Evolutionary conservation across 306 rosid species (phyloP), one percentile per base, ranked within the genome.

Genomic region (Canavalia ensiformis): DNA sequence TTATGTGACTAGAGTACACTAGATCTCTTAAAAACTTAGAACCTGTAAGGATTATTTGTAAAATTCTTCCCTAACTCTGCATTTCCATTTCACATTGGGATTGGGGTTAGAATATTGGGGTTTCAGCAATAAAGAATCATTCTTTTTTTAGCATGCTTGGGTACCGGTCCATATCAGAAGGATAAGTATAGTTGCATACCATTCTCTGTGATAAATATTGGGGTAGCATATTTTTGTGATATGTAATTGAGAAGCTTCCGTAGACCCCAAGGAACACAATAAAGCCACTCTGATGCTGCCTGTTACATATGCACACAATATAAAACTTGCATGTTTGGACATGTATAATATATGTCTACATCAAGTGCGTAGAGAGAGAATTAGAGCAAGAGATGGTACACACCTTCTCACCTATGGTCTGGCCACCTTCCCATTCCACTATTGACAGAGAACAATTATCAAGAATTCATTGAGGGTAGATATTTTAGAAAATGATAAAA

Each of bases 281-380:
- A 92, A 74, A 95, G 94, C 98, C 97, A 95, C 71, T 95, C 97
- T 45, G 98, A 95, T 82, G 98, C 98, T 52, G 98, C 98, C 98
- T 92, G 94, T 83, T 77, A 85, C 33, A 77, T 69, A 72, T 68
- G 63, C n/a, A 31, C 10, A 52, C 29, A 49, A 81, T 18, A 76
- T 66, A 13, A 81, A 55, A 60, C 47, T 66, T 30, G 39, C 74
- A 55, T 35, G 46, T 58, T n/a, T 33, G 7, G 73, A 11, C 5
- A 47, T 59, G 45, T 60, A 49, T 25, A 33, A 12, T 12, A 68
- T 74, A 28, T 59, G 47, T 25, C 65, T 44, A 49, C 62, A 55
- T 75, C 25, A 78, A 49, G 52, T 39, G 76, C 68, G 65, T 55
- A 31, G 46, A 73, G 51, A 58, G 39, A 54, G 54, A 72, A 55